phyloP scores from a whole-genome alignment of 192 early-diverging fungal genomes.

The Umbelopsis sp. region DNA sequence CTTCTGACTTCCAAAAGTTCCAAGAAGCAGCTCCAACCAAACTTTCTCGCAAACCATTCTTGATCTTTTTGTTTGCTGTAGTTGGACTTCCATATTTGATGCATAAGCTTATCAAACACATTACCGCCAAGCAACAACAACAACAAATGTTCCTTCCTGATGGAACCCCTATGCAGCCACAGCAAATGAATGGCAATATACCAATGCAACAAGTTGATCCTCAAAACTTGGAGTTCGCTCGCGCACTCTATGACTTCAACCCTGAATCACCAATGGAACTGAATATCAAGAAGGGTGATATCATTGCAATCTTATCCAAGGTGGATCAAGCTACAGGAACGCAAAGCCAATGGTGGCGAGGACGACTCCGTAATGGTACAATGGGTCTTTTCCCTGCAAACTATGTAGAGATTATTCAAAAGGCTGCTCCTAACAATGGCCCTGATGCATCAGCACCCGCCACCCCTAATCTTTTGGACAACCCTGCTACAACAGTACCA shows the following conservation, averaged over 20 bases:
- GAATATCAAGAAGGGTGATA: slow-evolving; percentile 80
- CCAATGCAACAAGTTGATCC: slow-evolving; percentile 34
- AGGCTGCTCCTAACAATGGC: slow-evolving; percentile 40
- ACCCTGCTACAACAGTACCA: too few species aligned
- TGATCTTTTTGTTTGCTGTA: slow-evolving; percentile 83
- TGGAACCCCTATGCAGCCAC: slow-evolving; percentile 9
- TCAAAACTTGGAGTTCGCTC: slow-evolving; percentile 81
- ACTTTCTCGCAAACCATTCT: slow-evolving; percentile 69
- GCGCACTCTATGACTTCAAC: slow-evolving; percentile 86
- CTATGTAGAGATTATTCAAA: slow-evolving; percentile 90
- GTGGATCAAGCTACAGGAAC: slow-evolving; percentile 70
- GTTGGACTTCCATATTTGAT: slow-evolving; percentile 93
- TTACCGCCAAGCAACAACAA: slow-evolving; percentile 49
- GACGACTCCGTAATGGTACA: slow-evolving; percentile 75
- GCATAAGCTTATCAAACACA: slow-evolving; percentile 80
- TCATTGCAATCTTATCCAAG: slow-evolving; percentile 88
- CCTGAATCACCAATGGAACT: slow-evolving; percentile 80
- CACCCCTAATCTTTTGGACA: too few species aligned
- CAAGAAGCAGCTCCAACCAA: slow-evolving; percentile 50
- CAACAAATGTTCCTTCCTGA: slow-evolving; percentile 42
- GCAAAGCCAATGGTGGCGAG: slow-evolving; percentile 91
- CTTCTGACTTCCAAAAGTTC: slow-evolving; percentile 76
- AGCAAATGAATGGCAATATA: slow-evolving; percentile 1
- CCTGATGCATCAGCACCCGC: too few species aligned
- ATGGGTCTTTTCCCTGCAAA: slow-evolving; percentile 91